phyloP scores from a whole-genome alignment of 2,329 filamentous ascomycete species.

The Zymoseptoria crescenta region DNA sequence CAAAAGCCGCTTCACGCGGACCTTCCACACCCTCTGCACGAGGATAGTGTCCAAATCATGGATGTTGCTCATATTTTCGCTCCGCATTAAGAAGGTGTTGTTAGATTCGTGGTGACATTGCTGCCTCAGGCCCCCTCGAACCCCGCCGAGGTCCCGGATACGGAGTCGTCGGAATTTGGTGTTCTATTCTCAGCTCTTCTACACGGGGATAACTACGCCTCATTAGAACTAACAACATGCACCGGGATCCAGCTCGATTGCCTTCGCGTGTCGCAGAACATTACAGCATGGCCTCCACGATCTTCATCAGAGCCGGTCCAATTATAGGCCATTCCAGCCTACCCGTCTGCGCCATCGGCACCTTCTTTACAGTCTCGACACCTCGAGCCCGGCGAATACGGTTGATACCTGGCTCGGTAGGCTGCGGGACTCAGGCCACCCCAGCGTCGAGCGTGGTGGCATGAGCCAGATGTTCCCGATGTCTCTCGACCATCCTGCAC shows the following conservation, averaged over 20 bases:
- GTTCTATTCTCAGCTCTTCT: background rate
- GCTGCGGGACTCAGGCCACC: background rate
- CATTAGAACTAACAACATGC: background rate
- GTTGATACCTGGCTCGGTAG: background rate
- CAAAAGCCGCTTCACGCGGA: no score
- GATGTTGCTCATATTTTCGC: no score
- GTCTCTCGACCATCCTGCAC: background rate
- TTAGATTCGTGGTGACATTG: no score
- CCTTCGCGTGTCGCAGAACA: background rate
- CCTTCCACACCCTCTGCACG: no score
- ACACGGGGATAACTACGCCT: background rate
- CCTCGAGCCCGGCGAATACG: background rate
- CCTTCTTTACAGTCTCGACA: background rate
- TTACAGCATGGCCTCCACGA: background rate
- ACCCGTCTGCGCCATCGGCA: background rate
- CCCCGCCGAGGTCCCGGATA: no score
- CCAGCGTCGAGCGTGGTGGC: background rate
- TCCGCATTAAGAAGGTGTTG: no score
- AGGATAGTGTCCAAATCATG: no score
- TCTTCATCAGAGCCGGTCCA: background rate
- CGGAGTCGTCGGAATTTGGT: no score
- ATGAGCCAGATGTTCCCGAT: background rate
- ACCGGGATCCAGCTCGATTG: background rate
- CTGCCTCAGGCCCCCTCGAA: no score
- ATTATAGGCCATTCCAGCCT: background rate